Evolutionary conservation across 495 filamentous ascomycete genomes (phyloP).

Genomic region (Neurospora sp.): DNA sequence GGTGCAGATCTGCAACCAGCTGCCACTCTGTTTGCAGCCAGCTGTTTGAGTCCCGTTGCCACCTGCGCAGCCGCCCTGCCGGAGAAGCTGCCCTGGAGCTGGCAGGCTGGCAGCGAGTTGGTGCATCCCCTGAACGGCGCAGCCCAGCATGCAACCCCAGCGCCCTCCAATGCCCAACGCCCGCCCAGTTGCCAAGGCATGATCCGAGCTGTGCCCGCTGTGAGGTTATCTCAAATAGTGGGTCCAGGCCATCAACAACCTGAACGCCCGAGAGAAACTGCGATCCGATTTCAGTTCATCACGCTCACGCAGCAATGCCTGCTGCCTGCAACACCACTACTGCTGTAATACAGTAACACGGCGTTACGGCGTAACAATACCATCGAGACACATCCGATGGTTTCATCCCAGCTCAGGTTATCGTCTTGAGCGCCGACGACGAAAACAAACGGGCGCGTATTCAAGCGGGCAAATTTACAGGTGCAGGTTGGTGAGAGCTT

Average conservation of each 20-base stretch:
- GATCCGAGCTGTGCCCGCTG: background rate
- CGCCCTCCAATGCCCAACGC: background rate
- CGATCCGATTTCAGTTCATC: background rate
- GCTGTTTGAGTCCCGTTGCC: background rate
- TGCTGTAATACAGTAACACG: background rate
- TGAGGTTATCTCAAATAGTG: background rate
- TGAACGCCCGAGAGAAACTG: background rate
- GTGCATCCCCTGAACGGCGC: background rate
- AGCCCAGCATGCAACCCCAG: background rate
- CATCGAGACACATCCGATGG: background rate
- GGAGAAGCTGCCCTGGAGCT: background rate
- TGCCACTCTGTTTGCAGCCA: fast-evolving
- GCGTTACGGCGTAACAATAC: background rate
- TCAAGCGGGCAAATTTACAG: background rate
- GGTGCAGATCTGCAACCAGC: fast-evolving
- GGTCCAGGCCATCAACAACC: background rate
- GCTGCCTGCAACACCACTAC: background rate
- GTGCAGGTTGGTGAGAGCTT: background rate
- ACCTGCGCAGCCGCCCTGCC: background rate
- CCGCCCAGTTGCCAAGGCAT: background rate
- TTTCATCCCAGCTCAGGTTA: background rate
- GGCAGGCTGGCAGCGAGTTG: background rate
- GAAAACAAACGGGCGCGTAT: background rate
- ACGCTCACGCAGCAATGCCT: background rate
- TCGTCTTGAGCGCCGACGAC: background rate